These are phyloP conservation scores for Tricholoma terreum DNA, from an alignment of 768 basidiomycete species.

Conservation along the genomic window DNA sequence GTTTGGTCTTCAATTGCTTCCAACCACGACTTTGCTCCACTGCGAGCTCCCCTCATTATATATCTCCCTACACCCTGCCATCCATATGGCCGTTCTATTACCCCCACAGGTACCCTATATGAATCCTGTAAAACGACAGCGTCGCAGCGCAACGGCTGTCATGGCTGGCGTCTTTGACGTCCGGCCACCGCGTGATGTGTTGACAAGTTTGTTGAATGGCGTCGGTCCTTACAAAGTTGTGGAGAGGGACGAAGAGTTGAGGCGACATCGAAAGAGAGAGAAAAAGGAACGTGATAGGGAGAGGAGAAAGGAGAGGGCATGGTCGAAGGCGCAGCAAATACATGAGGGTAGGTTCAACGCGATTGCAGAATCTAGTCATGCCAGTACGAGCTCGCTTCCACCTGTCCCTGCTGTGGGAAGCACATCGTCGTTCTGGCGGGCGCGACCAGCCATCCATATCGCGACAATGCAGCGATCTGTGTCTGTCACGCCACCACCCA, in stretches of 20 bases:
- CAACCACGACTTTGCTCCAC: constrained; percentile 52
- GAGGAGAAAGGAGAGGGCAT: constrained; percentile 37
- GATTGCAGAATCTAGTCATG: constrained; percentile 22
- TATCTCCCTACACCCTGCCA: constrained; percentile 23
- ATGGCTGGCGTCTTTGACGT: constrained; percentile 75
- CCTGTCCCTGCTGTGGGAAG: constrained; percentile 23
- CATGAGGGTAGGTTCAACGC: constrained; percentile 27
- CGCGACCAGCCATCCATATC: constrained; percentile 72
- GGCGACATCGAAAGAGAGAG: constrained; percentile 54
- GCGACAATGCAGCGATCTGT: constrained; percentile 65
- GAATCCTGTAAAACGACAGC: constrained; percentile 38
- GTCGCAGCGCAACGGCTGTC: constrained; percentile 71
- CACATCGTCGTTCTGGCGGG: constrained; percentile 60
- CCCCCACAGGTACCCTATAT: constrained; percentile 26
- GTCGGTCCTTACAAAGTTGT: constrained; percentile 62
- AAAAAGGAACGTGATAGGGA: constrained; percentile 51
- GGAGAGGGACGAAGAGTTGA: constrained; percentile 57
- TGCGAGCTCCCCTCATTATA: constrained; percentile 35
- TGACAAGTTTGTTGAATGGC: constrained; percentile 78
- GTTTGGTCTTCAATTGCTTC: constrained; percentile 39
- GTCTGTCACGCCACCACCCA: constrained; percentile 70
- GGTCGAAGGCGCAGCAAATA: constrained; percentile 14
- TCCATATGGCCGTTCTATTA: constrained; percentile 32
- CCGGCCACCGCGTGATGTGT: constrained; percentile 64
- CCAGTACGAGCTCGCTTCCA: constrained; percentile 28